Conservation (phyloP, 139 green algal genomes). For the Chlamydomonas sp. region DNA sequence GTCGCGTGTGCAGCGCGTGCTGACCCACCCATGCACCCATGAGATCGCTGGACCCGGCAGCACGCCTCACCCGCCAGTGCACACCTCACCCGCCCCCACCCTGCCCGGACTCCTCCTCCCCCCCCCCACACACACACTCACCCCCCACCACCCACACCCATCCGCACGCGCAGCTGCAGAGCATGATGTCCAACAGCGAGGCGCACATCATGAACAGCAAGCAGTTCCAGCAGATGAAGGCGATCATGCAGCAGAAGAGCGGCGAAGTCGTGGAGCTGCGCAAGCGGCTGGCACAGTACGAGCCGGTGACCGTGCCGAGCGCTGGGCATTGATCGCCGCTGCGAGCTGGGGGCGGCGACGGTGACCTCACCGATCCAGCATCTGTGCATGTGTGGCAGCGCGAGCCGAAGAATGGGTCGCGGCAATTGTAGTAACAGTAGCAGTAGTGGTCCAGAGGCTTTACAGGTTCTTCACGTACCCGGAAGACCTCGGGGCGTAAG, state of each 20-base stretch:
- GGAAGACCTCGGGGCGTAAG: too few species aligned
- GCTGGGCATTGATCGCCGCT: too few species aligned
- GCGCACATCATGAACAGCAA: slow-evolving; percentile 28
- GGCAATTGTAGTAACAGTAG: too few species aligned
- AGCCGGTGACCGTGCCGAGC: slow-evolving; percentile 34
- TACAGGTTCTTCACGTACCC: too few species aligned
- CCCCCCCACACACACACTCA: neutral
- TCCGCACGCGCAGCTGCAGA: too few species aligned
- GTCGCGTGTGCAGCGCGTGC: too few species aligned
- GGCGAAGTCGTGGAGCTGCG: slow-evolving; percentile 28
- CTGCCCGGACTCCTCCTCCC: neutral
- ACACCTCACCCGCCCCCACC: neutral
- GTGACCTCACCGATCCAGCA: too few species aligned
- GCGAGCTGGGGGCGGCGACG: too few species aligned
- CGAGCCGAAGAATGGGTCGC: too few species aligned
- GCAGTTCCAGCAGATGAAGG: slow-evolving; percentile 49
- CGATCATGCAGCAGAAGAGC: slow-evolving; percentile 44
- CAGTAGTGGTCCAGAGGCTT: too few species aligned
- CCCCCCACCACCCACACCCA: neutral
- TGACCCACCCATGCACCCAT: neutral
- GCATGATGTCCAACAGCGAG: too few species aligned
- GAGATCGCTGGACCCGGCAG: neutral
- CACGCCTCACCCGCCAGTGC: neutral
- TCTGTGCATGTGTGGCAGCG: too few species aligned
- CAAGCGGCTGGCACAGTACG: slow-evolving; percentile 39